A percentile compares a stretch with the other conserved stretches of the same genome.
These are phyloP conservation scores for Xylaria acuta DNA, from an alignment of 495 filamentous ascomycete species.

Conservation along the genomic window DNA sequence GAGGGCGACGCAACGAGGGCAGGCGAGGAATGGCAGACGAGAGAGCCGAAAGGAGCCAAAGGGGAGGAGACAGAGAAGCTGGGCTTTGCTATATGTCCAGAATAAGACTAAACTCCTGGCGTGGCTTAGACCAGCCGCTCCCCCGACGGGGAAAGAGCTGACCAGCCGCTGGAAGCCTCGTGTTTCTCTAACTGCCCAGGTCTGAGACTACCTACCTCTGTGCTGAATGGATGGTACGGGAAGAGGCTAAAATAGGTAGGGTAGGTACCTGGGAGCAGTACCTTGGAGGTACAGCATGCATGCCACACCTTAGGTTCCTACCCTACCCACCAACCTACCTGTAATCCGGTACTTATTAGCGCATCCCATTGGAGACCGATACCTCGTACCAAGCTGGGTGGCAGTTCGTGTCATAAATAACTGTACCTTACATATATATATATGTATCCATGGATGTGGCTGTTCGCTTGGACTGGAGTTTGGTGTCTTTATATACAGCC, in stretches of 20 bases:
- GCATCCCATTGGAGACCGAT: neutral
- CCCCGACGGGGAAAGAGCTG: constrained; percentile 20
- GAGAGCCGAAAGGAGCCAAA: neutral
- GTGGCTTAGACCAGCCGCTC: neutral
- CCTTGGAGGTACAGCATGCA: constrained; percentile 1
- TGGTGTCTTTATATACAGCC: constrained; percentile 4
- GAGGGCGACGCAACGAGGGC: too few relatives aligned
- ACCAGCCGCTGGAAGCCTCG: constrained; percentile 25
- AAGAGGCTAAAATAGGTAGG: constrained; percentile 19
- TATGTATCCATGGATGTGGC: neutral
- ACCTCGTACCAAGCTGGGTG: neutral
- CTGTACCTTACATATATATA: neutral
- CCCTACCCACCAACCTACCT: neutral
- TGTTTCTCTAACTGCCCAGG: constrained; percentile 12
- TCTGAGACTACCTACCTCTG: neutral
- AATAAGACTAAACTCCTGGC: constrained; percentile 12
- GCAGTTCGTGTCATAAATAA: neutral
- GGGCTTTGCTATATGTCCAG: constrained; percentile 5
- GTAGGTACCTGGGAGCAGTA: neutral
- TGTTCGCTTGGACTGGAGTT: neutral
- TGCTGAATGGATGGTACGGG: neutral
- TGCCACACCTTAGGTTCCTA: neutral
- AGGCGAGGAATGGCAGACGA: neutral
- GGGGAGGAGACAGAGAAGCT: neutral
- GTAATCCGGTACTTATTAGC: neutral